Conservation (phyloP, 73 alveolate genomes). For the Urostyla sp. region DNA sequence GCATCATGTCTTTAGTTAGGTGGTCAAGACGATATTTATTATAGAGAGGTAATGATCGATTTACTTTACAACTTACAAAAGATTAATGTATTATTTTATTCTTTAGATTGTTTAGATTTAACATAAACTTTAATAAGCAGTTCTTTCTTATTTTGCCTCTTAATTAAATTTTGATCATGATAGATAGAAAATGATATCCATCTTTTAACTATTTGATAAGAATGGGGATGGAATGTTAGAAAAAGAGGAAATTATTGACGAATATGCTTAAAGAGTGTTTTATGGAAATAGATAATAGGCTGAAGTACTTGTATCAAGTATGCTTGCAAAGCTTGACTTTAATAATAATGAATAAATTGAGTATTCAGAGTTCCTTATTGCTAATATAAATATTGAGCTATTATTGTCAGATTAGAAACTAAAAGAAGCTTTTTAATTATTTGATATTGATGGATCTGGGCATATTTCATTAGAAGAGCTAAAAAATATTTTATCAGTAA, state of each 20-base stretch:
- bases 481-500: constrained; percentile 23
- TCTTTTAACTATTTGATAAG: constrained; percentile 61
- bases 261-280: neutral
- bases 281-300: neutral
- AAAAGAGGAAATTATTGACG: constrained; percentile 54
- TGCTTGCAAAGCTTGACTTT: constrained; percentile 65
- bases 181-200: constrained; percentile 50
- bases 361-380: constrained; percentile 70
- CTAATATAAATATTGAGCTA: constrained; percentile 51
- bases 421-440: constrained; percentile 37
- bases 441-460: constrained; percentile 49
- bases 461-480: constrained; percentile 54
- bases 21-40: too few species aligned
- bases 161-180: constrained; percentile 48
- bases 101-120: neutral
- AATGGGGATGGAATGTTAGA: constrained; percentile 65
- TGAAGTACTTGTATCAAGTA: constrained; percentile 5
- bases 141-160: constrained; percentile 60
- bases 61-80: neutral
- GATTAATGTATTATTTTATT: neutral
- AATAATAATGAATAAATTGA: constrained; percentile 71
- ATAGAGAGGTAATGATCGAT: too few species aligned
- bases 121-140: constrained; percentile 63
- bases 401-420: constrained; percentile 34
- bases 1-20: too few species aligned